Base-by-base conservation (phyloP, 495 filamentous ascomycete genomes). In the Penicillium coffeae region DNA sequence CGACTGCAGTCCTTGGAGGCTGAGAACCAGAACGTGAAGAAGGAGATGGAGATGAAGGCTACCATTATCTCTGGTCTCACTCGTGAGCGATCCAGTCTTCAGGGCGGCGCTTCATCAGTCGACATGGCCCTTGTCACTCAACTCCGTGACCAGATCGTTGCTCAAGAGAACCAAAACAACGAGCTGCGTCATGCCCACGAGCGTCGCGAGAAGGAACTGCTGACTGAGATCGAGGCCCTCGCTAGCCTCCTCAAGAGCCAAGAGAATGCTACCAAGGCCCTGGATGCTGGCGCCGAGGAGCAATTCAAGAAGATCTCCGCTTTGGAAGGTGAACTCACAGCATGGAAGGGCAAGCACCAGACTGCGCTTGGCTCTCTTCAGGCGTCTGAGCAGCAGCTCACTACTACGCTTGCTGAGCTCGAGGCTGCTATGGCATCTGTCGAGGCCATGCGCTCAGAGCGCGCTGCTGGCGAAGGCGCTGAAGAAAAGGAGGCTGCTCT, bases 1-100 rank as follows among this genome's bases (percentile, higher is more conserved):
- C 84, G 89, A 18, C 89, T 95, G 32, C 86, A 90, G 60, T 83
- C 90, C 41, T 75, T 98, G 8, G 93, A 98, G 62, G 82, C 81
- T 5, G 94, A 96, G 58, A 82, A 96, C 48, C 72, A 83, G 2
- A 82, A 80, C 7, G 80, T 92, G 12, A 94, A 87, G 72, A 93
- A 87, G 66, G 94, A 96, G 63, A 95, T 98, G 88, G 94, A 98
- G 52, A 82, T 78, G 46, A 97, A 97, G 77, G 87, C 87, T 69
- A 86, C 86, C 18, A 90, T 98, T 58, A 96, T 98, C 50, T 88
- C 90, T 14, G 93, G 93, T 5, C 78, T 98, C 27, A 94, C 94
- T 14, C 82, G 91, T 34, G 93, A 98, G 63, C 78, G 93, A 56
- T 89, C 89, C 2, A 90, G 88, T 64, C 80, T 96, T 69, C 89